phyloP scores from a whole-genome alignment of 495 filamentous ascomycete genomes.

The Hyaloscypha variabilis region DNA sequence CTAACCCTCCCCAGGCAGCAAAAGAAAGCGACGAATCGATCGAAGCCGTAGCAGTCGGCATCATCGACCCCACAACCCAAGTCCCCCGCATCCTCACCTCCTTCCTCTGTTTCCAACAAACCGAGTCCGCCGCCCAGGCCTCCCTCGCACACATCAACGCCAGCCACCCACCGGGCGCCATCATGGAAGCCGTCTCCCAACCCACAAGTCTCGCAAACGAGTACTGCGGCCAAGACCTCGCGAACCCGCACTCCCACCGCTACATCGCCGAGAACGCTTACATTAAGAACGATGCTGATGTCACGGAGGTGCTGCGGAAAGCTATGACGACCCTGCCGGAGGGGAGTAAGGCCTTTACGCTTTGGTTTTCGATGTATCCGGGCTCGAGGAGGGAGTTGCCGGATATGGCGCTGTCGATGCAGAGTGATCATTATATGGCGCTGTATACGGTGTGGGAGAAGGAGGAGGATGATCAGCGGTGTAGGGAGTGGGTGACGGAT shows the following conservation, averaged over 20 bases:
- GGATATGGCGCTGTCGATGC: conserved; percentile 55
- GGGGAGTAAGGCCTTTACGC: conserved; percentile 39
- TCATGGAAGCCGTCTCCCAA: conserved; percentile 37
- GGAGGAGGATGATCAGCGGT: conserved; percentile 42
- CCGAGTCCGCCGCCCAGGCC: conserved; percentile 33
- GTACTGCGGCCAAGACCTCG: conserved; percentile 41
- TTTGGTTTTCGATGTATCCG: conserved; percentile 55
- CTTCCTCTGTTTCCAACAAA: conserved; percentile 46
- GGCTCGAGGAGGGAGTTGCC: conserved; percentile 35
- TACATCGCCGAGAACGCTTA: conserved; percentile 56
- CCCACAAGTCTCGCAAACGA: conserved; percentile 43
- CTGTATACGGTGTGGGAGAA: conserved; percentile 54
- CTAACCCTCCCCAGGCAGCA: conserved; percentile 32
- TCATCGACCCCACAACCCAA: conserved; percentile 31
- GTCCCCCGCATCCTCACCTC: conserved; percentile 41
- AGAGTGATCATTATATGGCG: conserved; percentile 57
- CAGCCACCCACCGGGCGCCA: conserved; percentile 36
- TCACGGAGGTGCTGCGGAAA: conserved; percentile 42
- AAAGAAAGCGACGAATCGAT: conserved; percentile 42
- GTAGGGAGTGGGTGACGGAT: conserved; percentile 42
- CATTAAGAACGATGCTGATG: conserved; percentile 44
- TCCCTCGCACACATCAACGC: conserved; percentile 41
- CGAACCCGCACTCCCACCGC: conserved; percentile 46
- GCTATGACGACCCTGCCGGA: conserved; percentile 47
- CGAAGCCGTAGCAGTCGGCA: conserved; percentile 45